phyloP scores from a whole-genome alignment of 108 stramenopile species.

The Mayamaea pseudoterrestris region DNA sequence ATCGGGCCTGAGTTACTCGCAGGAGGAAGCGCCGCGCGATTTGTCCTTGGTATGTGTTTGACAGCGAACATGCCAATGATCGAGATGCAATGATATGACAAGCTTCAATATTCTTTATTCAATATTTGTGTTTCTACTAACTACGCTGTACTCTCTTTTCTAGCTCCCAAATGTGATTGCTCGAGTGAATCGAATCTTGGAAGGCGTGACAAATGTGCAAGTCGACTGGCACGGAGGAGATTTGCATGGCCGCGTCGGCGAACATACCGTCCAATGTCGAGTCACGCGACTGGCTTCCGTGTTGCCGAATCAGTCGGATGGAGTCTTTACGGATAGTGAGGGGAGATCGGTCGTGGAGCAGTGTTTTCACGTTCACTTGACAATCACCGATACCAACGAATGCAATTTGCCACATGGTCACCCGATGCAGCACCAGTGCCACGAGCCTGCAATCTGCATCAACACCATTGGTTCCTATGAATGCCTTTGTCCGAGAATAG shows the following conservation, averaged over 20 bases:
- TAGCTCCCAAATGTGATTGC: conserved; percentile 60
- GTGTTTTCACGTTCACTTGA: conserved; percentile 82
- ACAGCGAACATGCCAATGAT: neutral
- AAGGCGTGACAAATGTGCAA: conserved; percentile 77
- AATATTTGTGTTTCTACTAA: neutral
- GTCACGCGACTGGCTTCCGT: conserved; percentile 53
- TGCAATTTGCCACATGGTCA: conserved; percentile 53
- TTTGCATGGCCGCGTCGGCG: conserved; percentile 72
- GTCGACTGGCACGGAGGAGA: conserved; percentile 72
- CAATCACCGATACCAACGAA: conserved; percentile 82
- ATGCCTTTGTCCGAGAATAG: conserved; percentile 75
- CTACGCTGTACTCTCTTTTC: neutral
- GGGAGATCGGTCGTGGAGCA: conserved; percentile 39
- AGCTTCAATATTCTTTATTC: neutral
- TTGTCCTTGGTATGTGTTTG: conserved; percentile 55
- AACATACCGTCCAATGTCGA: conserved; percentile 51
- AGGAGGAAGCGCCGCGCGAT: conserved; percentile 75
- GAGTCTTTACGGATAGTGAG: conserved; percentile 15
- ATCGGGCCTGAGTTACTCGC: conserved; percentile 57
- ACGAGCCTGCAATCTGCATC: conserved; percentile 50
- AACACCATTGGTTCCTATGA: conserved; percentile 88
- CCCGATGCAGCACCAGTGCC: conserved; percentile 70
- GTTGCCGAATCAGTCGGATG: conserved; percentile 5
- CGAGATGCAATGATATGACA: neutral
- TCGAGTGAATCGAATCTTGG: conserved; percentile 63